Evolutionary conservation across 2,329 filamentous ascomycete species (phyloP).

Genomic region (Colletotrichum sp.): DNA sequence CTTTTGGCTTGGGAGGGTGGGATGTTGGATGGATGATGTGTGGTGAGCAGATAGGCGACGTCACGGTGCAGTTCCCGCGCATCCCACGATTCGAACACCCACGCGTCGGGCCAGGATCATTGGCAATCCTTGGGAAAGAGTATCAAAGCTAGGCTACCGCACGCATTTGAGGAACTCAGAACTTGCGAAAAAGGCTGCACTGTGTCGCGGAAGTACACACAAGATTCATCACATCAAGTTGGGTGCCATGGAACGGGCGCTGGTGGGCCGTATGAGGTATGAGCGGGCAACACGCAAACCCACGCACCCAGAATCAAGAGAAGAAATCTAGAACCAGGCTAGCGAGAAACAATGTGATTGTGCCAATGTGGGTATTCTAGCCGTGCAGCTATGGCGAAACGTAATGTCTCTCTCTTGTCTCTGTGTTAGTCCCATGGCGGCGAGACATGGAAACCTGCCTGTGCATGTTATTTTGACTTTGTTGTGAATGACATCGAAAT

Average conservation of each 20-base stretch:
- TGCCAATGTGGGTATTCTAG: neutral
- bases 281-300: neutral
- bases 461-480: neutral
- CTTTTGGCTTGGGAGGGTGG: neutral
- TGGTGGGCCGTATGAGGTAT: neutral
- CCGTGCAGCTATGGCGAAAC: neutral
- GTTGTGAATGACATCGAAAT: neutral
- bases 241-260: neutral
- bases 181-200: neutral
- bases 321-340: neutral
- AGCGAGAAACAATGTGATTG: neutral
- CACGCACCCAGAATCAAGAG: neutral
- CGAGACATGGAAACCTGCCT: neutral
- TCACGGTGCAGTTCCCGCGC: conserved; percentile 13
- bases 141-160: neutral
- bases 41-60: conserved; percentile 14
- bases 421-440: neutral
- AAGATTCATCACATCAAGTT: neutral
- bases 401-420: neutral
- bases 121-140: neutral
- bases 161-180: neutral
- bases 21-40: neutral
- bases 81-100: neutral
- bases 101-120: neutral
- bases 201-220: neutral